These are phyloP conservation scores for Saccharomyces uvarum DNA, from an alignment of 1,139 yeast species.

Conservation along the genomic window DNA sequence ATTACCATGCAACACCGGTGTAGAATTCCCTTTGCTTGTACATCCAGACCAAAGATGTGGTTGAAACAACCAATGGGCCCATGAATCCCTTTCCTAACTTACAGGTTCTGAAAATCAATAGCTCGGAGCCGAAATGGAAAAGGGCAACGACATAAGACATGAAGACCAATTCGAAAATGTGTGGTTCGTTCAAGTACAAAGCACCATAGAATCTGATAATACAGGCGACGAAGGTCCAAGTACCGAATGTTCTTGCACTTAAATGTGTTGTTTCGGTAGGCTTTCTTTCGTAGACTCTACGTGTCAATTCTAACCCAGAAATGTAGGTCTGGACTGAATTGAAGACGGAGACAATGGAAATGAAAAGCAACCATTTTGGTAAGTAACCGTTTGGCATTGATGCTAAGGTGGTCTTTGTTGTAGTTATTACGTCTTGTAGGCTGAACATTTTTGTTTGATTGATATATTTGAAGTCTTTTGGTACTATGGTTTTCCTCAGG, in stretches of 20 bases:
- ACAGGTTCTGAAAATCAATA: slow-evolving; percentile 72
- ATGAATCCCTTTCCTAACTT: slow-evolving; percentile 78
- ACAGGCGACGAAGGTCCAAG: slow-evolving; percentile 90
- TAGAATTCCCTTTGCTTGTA: slow-evolving; percentile 48
- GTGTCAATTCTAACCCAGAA: slow-evolving; percentile 64
- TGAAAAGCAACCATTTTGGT: slow-evolving; percentile 67
- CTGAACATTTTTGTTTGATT: slow-evolving; percentile 12
- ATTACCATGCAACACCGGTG: slow-evolving; percentile 29
- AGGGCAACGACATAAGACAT: slow-evolving; percentile 82
- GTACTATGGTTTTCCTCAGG: not conserved
- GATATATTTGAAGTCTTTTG: not conserved
- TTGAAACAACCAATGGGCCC: slow-evolving; percentile 75
- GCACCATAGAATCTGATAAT: slow-evolving; percentile 85
- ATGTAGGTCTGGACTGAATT: slow-evolving; percentile 85
- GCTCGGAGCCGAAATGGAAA: slow-evolving; percentile 74
- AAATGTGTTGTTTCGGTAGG: slow-evolving; percentile 64
- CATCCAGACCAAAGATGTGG: slow-evolving; percentile 56
- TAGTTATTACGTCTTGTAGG: slow-evolving; percentile 21
- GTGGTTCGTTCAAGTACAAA: slow-evolving; percentile 57
- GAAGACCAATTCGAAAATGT: slow-evolving; percentile 69
- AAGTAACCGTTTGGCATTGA: slow-evolving; percentile 35
- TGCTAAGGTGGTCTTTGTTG: slow-evolving; percentile 18
- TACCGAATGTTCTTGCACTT: slow-evolving; percentile 93
- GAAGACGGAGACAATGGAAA: slow-evolving; percentile 82
- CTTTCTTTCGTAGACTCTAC: slow-evolving; percentile 65